Evolutionary conservation across 805 yeast genomes (phyloP), one percentile per base, ranked within the genome.

Genomic region (Candida krabiensis): DNA sequence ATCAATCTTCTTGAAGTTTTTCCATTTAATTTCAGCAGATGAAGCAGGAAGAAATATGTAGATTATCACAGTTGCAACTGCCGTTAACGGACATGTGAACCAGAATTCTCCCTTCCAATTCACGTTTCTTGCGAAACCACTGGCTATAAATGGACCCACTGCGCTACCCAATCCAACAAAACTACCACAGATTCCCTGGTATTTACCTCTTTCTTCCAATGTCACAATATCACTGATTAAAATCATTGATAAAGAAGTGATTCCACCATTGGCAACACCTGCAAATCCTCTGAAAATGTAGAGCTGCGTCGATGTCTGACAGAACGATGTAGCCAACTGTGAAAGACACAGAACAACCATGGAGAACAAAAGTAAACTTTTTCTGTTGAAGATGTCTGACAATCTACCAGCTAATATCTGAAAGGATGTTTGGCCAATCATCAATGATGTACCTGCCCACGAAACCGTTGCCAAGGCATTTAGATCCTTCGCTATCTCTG

Each of bases 401-500:
- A 75, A 51, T 22, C 83, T 58, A 1, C 83, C 83, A 33, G 71
- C 67, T 9, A 76, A 51, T 4, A 75, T 74, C 47, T 77, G 81
- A 44, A 75, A 73, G 5, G 69, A 66, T 32, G 77, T 66, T 35
- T 69, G 70, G 5, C 80, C 77, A 35, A 78, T 67, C 19, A 75
- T 55, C 12, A 71, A 55, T 2, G 80, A 70, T 0, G 83, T 71
- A 11, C 80, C 80, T 0, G 79, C 80, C 83, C 84, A 78, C 32
- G 76, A 68, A 30, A 77, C 73, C 1, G 79, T 68, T 7, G 51
- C 30, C 11, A 24, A 33, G 2, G 79, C 75, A 33, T 73, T 40
- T 31, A 77, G 56, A 22, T 69, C 79, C 19, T 61, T 51, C 6
- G 74, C 77, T 25, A 77, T 75, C n/a, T 50, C 41, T 2, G 81